These are phyloP conservation scores for Bimuria novae-zelandiae DNA, from an alignment of 2,329 filamentous ascomycete genomes.

Conservation along the genomic window DNA sequence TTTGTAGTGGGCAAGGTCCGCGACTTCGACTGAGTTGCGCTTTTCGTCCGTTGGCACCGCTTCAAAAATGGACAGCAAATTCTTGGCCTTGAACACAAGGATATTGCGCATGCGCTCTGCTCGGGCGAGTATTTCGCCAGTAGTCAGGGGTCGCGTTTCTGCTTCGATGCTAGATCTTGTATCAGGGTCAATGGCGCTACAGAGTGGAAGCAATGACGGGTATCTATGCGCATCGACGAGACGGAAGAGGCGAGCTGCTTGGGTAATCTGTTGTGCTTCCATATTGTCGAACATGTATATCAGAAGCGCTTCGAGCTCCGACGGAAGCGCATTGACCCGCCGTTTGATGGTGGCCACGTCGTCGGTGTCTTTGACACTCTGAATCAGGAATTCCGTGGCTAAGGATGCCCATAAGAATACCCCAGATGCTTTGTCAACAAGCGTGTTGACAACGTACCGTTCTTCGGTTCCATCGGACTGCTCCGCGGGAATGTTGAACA, in stretches of 20 bases:
- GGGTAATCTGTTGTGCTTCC: constrained; percentile 22
- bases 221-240: constrained; percentile 30
- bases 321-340: constrained; percentile 30
- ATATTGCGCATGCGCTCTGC: constrained; percentile 24
- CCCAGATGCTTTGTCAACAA: constrained; percentile 32
- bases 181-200: constrained; percentile 27
- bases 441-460: constrained; percentile 21
- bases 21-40: not conserved
- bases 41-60: constrained; percentile 15
- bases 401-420: constrained; percentile 35
- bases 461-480: constrained; percentile 27
- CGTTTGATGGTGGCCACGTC: constrained; percentile 27
- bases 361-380: constrained; percentile 24
- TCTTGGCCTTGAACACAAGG: constrained; percentile 24
- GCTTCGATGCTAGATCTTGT: constrained; percentile 23
- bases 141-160: constrained; percentile 24
- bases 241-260: constrained; percentile 26
- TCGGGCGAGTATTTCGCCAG: constrained; percentile 20
- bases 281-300: constrained; percentile 29
- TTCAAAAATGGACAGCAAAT: constrained; percentile 30
- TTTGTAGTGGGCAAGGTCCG: constrained; percentile 19
- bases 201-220: constrained; percentile 29
- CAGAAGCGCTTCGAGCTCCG: constrained; percentile 30
- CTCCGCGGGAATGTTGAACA: constrained; percentile 28
- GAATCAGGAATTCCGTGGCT: constrained; percentile 28